phyloP scores from a whole-genome alignment of 345 rosid species.

The Brassica napus region Da-Ae NC_063442.1:8166501-8167000 shows the following conservation, averaged over 20 bases:
- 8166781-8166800: conserved; percentile 60
- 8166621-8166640: conserved; percentile 61
- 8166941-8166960: conserved; percentile 37
- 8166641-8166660: conserved; percentile 52
- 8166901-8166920: conserved; percentile 47
- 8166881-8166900: conserved; percentile 47
- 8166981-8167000: conserved; percentile 40
- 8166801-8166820: conserved; percentile 37
- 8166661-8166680: conserved; percentile 71
- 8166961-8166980: conserved; percentile 30
- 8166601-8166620: conserved; percentile 83
- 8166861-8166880: conserved; percentile 46
- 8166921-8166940: conserved; percentile 43
- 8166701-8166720: conserved; percentile 41
- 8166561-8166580: conserved; percentile 69
- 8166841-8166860: conserved; percentile 43
- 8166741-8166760: conserved; percentile 76
- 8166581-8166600: conserved; percentile 71
- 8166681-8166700: conserved; percentile 61
- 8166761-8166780: conserved; percentile 61
- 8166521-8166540: conserved; percentile 68
- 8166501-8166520: conserved; percentile 70
- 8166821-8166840: conserved; percentile 42
- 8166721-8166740: conserved; percentile 39
- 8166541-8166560: conserved; percentile 82